These are phyloP conservation scores for Spinacia oleracea DNA, from an alignment of 179 eudicot species.

Conservation along the genomic window DNA sequence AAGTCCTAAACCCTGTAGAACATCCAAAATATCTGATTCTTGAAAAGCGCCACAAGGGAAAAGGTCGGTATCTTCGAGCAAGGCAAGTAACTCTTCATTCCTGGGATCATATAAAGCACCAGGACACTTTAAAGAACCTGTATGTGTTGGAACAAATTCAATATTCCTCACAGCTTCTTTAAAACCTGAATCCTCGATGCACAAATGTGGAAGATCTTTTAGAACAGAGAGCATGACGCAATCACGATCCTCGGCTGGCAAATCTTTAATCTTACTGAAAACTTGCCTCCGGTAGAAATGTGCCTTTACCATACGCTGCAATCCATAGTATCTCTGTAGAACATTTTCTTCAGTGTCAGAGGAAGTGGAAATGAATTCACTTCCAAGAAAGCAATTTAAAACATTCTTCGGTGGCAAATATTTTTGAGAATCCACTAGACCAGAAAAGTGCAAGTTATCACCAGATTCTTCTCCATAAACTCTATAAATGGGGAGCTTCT, in stretches of 20 bases:
- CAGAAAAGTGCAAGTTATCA: conserved; percentile 54
- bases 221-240: conserved; percentile 76
- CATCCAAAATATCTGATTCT: conserved; percentile 69
- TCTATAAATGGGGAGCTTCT: conserved; percentile 77
- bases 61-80: conserved; percentile 84
- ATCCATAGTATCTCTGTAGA: conserved; percentile 63
- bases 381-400: conserved; percentile 64
- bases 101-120: conserved; percentile 85
- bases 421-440: conserved; percentile 61
- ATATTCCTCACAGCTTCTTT: conserved; percentile 68
- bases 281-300: conserved; percentile 69
- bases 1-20: conserved; percentile 86
- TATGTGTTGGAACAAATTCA: conserved; percentile 77
- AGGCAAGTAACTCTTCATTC: conserved; percentile 82
- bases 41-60: conserved; percentile 72
- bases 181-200: conserved; percentile 75
- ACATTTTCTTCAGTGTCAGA: conserved; percentile 73
- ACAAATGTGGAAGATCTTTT: conserved; percentile 85
- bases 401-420: conserved; percentile 72
- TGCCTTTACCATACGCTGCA: conserved; percentile 82
- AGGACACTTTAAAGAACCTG: conserved; percentile 68
- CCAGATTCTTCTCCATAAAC: conserved; percentile 59
- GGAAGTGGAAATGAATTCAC: conserved; percentile 60
- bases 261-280: conserved; percentile 49
- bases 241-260: conserved; percentile 78